A percentile compares a stretch with the other conserved stretches of the same genome.
These are phyloP conservation scores for Mucor saturninus DNA, from an alignment of 371 early-diverging fungal genomes.

Conservation along the genomic window DNA sequence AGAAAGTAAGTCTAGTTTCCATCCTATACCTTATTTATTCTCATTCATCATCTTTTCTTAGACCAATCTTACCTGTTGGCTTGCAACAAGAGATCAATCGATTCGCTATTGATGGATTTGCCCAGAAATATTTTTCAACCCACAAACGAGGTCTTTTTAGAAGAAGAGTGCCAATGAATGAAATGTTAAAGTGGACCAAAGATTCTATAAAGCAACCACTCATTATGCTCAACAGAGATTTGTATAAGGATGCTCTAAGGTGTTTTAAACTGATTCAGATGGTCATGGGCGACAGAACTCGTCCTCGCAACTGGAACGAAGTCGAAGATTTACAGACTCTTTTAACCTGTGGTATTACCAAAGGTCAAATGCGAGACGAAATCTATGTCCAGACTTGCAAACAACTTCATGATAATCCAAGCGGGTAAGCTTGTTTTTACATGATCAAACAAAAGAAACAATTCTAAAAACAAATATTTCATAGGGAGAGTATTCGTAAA, in stretches of 20 bases:
- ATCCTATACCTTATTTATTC: not conserved
- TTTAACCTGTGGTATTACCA: conserved; percentile 76
- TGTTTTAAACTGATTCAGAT: conserved; percentile 86
- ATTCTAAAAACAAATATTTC: not conserved
- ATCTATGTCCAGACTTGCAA: conserved; percentile 94
- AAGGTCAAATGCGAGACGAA: conserved; percentile 88
- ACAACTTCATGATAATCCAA: conserved; percentile 85
- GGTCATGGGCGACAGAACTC: conserved; percentile 80
- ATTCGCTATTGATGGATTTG: conserved; percentile 91
- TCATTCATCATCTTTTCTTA: conserved; percentile 16
- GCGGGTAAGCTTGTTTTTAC: conserved; percentile 45
- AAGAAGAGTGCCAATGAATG: conserved; percentile 84
- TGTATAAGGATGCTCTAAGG: conserved; percentile 84
- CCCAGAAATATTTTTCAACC: conserved; percentile 87
- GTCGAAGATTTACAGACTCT: conserved; percentile 76
- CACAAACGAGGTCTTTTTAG: conserved; percentile 87
- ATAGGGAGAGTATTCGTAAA: conserved; percentile 68
- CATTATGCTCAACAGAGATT: conserved; percentile 75
- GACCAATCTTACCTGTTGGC: conserved; percentile 62
- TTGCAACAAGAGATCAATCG: conserved; percentile 76
- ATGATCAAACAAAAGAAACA: not conserved
- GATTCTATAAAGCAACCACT: conserved; percentile 82
- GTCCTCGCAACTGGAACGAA: conserved; percentile 34
- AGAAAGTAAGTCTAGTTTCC: conserved; percentile 12
- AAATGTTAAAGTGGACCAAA: conserved; percentile 85